These are phyloP conservation scores for Dothideomycetes sp. DNA, from an alignment of 2,329 filamentous ascomycete species.

Conservation along the genomic window DNA sequence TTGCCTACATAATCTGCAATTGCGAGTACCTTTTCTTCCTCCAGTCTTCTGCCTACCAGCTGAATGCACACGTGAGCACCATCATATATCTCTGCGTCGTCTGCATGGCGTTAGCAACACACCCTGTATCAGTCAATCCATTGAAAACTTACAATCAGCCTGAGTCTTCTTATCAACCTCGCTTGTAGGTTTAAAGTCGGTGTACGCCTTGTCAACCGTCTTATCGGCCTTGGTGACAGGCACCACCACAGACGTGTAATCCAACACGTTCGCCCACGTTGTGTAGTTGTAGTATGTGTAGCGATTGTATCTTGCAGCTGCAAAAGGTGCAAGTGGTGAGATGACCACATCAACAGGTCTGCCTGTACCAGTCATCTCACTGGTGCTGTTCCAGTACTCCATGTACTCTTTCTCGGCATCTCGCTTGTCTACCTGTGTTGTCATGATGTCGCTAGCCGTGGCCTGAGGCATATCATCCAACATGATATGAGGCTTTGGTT, in stretches of 20 bases:
- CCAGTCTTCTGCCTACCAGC: conserved; percentile 24
- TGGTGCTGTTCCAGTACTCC: conserved; percentile 55
- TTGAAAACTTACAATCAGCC: conserved; percentile 31
- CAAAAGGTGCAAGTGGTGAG: conserved; percentile 41
- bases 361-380: conserved; percentile 37
- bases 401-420: conserved; percentile 50
- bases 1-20: conserved; percentile 23
- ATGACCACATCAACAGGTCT: conserved; percentile 46
- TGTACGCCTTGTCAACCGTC: conserved; percentile 36
- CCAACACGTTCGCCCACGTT: conserved; percentile 43
- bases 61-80: conserved; percentile 27
- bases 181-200: conserved; percentile 24
- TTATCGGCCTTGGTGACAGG: conserved; percentile 49
- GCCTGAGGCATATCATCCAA: conserved; percentile 30
- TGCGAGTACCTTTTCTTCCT: conserved; percentile 30
- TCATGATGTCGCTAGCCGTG: conserved; percentile 36
- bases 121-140: neutral
- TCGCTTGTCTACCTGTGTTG: conserved; percentile 44
- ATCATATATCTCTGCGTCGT: conserved; percentile 28
- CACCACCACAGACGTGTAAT: conserved; percentile 47
- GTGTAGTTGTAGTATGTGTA: conserved; percentile 41
- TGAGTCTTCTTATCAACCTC: conserved; percentile 32
- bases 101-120: conserved; percentile 16
- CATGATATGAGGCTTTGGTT: conserved; percentile 36
- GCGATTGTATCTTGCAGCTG: conserved; percentile 39